These are phyloP conservation scores for Pochonia chlamydosporia DNA, from an alignment of 2,329 filamentous ascomycete genomes.

Conservation along the genomic window DNA sequence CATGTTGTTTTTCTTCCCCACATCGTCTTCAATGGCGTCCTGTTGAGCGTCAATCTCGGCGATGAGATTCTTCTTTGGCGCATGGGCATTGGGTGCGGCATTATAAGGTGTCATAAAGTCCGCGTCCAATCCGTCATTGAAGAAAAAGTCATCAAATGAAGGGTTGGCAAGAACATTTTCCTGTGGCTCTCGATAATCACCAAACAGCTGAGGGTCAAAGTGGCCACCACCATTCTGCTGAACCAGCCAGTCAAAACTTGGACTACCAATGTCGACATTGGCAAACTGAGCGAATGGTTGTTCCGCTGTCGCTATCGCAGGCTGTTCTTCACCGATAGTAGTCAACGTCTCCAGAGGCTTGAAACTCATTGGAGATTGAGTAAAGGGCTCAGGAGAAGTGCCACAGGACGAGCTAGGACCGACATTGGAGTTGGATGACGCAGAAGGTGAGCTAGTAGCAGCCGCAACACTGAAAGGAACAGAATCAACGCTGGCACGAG, in stretches of 20 bases:
- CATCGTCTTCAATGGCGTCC: conserved; percentile 63
- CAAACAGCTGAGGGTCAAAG: conserved; percentile 89
- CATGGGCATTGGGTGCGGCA: conserved; percentile 41
- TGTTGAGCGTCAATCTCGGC: conserved; percentile 72
- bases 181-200: conserved; percentile 86
- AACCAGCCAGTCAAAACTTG: conserved; percentile 66
- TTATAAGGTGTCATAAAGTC: conserved; percentile 83
- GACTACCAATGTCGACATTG: conserved; percentile 37
- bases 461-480: conserved; percentile 38
- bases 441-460: conserved; percentile 59
- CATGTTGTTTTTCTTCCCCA: conserved; percentile 53
- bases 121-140: conserved; percentile 67
- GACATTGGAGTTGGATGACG: conserved; percentile 52
- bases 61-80: conserved; percentile 62
- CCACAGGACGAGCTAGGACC: conserved; percentile 61
- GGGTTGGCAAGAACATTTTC: conserved; percentile 66
- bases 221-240: conserved; percentile 78
- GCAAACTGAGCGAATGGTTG: conserved; percentile 24
- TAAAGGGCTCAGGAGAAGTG: conserved; percentile 71
- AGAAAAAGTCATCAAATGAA: conserved; percentile 67
- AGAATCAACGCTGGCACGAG: conserved; percentile 47
- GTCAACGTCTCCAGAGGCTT: conserved; percentile 58
- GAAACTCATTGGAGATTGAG: conserved; percentile 62
- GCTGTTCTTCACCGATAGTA: conserved; percentile 62
- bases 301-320: conserved; percentile 32